Evolutionary conservation across 345 rosid genomes (phyloP), one percentile per base, ranked within the genome.

Genomic region (Acer saccharum): DNA sequence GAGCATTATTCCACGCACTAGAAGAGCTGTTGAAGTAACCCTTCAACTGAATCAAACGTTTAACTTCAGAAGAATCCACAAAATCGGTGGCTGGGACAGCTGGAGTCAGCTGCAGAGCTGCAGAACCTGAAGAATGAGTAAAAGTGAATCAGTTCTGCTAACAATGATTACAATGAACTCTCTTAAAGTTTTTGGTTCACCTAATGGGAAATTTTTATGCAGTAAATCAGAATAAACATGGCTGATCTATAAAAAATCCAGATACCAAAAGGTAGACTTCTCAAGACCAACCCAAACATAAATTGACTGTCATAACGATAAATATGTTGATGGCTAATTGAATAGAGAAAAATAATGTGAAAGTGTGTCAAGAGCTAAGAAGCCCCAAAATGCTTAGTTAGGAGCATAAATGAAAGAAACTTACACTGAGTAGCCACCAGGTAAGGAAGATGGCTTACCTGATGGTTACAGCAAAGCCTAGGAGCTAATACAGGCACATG

Each of bases 1-100:
- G 79, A 58, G 88, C 89, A 73, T 60, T 27, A 68, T 79, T 84
- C 90, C 86, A 86, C 32, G 88, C 80, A 76, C 69, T 81, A 81
- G 91, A 85, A 57, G 92, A 93, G 68, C 89, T 83, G 80, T 78
- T 84, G 73, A 95, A 93, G 86, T 88, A 93, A 60, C 90, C 88
- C 61, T 86, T 88, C 13, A 89, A 86, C 82, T 86, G 90, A 83
- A 93, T 87, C 83, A 86, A 84, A 72, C 86, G 84, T 80, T 72
- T 90, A 67, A 92, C 93, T 83, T 87, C 94, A 82, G 91, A 76
- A 83, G 92, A 88, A 86, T 89, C 89, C 64, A 71, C 68, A 86
- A 90, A 87, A 77, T 81, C 90, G 55, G 80, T 74, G 41, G 75
- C 84, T 66, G 86, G 85, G 60, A 80, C 79, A 7, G 84, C 62